Base-by-base conservation (phyloP, 495 filamentous ascomycete genomes). In the Xylaria palmicola region DNA sequence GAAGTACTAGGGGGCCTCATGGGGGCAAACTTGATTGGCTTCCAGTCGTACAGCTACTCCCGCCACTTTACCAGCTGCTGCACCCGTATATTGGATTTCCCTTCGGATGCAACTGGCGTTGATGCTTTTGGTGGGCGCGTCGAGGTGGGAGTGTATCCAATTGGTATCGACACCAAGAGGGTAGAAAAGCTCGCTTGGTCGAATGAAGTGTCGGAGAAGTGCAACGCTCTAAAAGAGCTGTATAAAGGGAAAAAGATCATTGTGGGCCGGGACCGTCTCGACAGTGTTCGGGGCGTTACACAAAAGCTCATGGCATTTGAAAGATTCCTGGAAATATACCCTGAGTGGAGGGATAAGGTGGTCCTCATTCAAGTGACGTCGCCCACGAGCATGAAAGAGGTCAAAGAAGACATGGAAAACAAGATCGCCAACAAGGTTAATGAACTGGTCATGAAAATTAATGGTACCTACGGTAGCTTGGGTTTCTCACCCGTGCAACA, bases 271-370 rank as follows among this genome's bases (percentile, higher is more conserved):
- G 93, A 97, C 71, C 88, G 93, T 2, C 74, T 97, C 54, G 93
- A 97, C 73, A 91, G 87, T 66, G 90, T 94, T 51, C 85, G 92
- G 37, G 93, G 93, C 62, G 92, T 97, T 1, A 85, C 89, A 27
- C 93, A 97, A 74, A 97, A 97, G 75, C 79, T 97, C 40, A 89
- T 92, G 78, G 92, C 91, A 3, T 97, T 96, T 68, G 91, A 96
- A 76, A 81, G 87, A 56, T 96, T 97, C 75, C 78, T 97, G 36
- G 90, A 95, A 65, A 77, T 84, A 59, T 93, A 91, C 65, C 93
- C 92, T 19, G 86, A 93, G 72, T 95, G 90, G 91, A 80, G 87
- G 29, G 90, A 91, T 32, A 90, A 91, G 80, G 92, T 96, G n/a
- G 92, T 96, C 12, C 77, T 97, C 27, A 91, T 97, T 65, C 93